A percentile compares a stretch with the other conserved stretches of the same genome.
Conservation (phyloP, 208 protist species). For the Histomonas meleagridis region DNA sequence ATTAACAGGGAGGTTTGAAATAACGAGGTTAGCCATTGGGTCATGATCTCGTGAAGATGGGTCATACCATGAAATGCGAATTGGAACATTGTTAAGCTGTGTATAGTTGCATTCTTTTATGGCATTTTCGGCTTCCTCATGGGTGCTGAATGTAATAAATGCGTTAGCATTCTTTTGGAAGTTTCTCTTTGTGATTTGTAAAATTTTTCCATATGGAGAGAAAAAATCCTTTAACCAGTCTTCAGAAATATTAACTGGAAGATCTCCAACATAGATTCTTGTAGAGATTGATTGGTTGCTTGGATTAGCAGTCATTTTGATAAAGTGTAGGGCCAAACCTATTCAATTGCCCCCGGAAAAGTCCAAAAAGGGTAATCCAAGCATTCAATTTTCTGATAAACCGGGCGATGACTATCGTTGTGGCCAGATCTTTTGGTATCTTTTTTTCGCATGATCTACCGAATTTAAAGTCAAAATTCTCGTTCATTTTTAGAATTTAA, state of each 20-base stretch:
- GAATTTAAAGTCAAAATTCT: too few relatives aligned
- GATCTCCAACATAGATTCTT: neutral
- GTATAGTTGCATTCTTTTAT: neutral
- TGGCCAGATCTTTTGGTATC: too few relatives aligned
- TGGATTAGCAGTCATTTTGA: too few relatives aligned
- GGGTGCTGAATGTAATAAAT: neutral
- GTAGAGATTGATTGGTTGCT: too few relatives aligned
- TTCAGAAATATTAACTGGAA: neutral
- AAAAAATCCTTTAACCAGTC: neutral
- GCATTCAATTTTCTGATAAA: too few relatives aligned
- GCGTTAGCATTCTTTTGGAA: neutral
- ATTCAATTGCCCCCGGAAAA: too few relatives aligned
- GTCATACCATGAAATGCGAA: neutral
- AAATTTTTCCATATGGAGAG: neutral
- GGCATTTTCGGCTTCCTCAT: neutral
- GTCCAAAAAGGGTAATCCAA: too few relatives aligned
- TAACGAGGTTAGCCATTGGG: neutral
- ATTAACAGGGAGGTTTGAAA: neutral
- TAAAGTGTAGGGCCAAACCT: too few relatives aligned
- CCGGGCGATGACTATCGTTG: too few relatives aligned
- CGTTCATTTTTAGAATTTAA: too few relatives aligned
- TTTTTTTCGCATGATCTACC: too few relatives aligned
- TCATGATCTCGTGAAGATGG: neutral
- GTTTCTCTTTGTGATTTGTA: neutral
- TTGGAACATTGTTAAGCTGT: neutral